Evolutionary conservation across 2,329 filamentous ascomycete species (phyloP), one percentile per base, ranked within the genome.

Genomic region (Colletotrichum euphorbiae): DNA sequence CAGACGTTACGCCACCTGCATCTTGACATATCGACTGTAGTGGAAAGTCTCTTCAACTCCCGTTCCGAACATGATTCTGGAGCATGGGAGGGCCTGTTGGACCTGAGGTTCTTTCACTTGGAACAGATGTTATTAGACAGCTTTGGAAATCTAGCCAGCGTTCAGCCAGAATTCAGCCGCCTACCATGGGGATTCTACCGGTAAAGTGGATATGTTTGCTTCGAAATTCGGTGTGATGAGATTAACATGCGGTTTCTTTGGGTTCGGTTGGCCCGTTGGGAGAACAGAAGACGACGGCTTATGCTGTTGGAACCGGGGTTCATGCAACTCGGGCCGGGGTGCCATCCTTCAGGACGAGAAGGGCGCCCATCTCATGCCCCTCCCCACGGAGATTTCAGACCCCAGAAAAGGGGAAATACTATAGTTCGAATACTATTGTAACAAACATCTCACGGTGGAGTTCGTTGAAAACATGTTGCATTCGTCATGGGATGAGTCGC

Each of bases 241-340:
- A 31, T n/a, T 31, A 40, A 24, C n/a, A 15, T 21, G 31, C 15
- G 9, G 51, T 21, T 33, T 38, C 24, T 31, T 38, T 55, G 51
- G 51, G 31, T 19, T 38, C 15, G 42, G 15, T 19, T 19, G 42
- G 15, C n/a, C 15, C 17, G 51, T 24, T 40, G 19, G 13, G 8
- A 17, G 33, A 55, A 17, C 9, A 19, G 19, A 12, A 52, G 15
- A 52, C 28, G 51, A 12, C 21, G 43, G 9, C n/a, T 36, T 31
- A 59, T 38, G 56, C 21, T 21, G 56, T 59, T 59, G 56, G 56
- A 48, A 36, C 56, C 56, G 43, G 56, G 56, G 43, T 24, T 28
- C 50, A 42, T 56, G 24, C 48, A 36, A 42, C 31, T n/a, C 40
- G 17, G 11, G 28, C 56, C 31, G 51, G 51, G 31, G 31, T 55